A percentile compares a stretch with the other conserved stretches of the same genome.
Evolutionary conservation across 192 early-diverging fungal species (phyloP).

Genomic region (Ambispora gerdemannii): DNA sequence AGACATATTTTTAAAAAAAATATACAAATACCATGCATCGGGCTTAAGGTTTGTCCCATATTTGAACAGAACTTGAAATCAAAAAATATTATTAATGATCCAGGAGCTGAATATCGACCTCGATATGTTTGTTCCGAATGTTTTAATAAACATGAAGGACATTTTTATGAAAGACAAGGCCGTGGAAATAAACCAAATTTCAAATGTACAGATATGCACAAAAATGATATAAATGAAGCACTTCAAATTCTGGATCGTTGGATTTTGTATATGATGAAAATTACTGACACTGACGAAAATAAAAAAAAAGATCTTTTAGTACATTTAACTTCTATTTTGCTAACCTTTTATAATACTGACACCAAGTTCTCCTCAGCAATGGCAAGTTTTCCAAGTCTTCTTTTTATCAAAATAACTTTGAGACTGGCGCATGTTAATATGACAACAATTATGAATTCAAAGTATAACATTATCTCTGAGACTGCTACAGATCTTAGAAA

Average conservation of each 20-base stretch:
- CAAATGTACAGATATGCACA: not conserved
- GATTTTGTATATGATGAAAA: not conserved
- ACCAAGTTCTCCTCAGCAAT: not conserved
- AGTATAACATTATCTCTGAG: not conserved
- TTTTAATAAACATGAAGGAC: not conserved
- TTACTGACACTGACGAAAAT: not conserved
- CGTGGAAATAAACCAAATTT: conserved; percentile 1
- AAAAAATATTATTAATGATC: conserved; percentile 2
- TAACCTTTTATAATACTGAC: not conserved
- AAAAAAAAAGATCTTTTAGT: not conserved
- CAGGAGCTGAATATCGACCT: not conserved
- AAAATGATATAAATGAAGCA: not conserved
- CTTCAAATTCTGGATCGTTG: not conserved
- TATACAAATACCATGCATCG: not conserved
- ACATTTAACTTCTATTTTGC: not conserved
- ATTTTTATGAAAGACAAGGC: not conserved
- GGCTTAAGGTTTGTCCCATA: not conserved
- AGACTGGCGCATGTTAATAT: not conserved
- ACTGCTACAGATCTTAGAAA: not conserved
- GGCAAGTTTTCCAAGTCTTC: not conserved
- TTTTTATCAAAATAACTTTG: not conserved
- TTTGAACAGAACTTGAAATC: not conserved
- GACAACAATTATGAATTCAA: conserved; percentile 1
- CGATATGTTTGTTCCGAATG: conserved; percentile 12
- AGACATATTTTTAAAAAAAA: conserved; percentile 1